phyloP scores from a whole-genome alignment of 495 filamentous ascomycete genomes.

The Chaetomidium leptoderma region DNA sequence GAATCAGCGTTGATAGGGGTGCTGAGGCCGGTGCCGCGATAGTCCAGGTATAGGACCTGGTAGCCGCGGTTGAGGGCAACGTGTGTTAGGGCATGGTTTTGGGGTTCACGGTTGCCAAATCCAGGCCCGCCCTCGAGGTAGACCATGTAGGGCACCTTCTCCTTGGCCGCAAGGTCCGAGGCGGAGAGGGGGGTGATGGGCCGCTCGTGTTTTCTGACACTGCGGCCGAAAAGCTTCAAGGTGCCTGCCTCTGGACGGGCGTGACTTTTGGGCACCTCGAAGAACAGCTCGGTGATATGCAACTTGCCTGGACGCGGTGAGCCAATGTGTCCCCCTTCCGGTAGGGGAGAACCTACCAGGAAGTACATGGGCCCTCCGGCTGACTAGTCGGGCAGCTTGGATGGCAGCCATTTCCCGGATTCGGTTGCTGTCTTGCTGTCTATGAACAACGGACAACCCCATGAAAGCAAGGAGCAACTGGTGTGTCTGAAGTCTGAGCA shows the following conservation, averaged over 20 bases:
- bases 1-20: constrained; percentile 68
- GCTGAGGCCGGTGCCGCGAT: constrained; percentile 83
- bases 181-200: constrained; percentile 47
- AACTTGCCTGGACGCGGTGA: constrained; percentile 57
- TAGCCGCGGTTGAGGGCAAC: constrained; percentile 77
- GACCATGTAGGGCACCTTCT: constrained; percentile 50
- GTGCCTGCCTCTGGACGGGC: constrained; percentile 54
- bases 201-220: constrained; percentile 58
- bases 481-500: too few relatives aligned
- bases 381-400: constrained; percentile 24
- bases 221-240: constrained; percentile 72
- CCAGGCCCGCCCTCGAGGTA: constrained; percentile 75
- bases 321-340: not conserved
- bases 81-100: constrained; percentile 62
- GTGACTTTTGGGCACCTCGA: constrained; percentile 78
- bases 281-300: constrained; percentile 73
- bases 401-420: constrained; percentile 12
- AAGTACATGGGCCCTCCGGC: constrained; percentile 22
- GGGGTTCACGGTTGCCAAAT: constrained; percentile 66
- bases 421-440: too few relatives aligned
- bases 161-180: constrained; percentile 39
- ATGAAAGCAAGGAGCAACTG: too few relatives aligned
- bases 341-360: constrained; percentile 20
- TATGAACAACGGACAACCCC: too few relatives aligned
- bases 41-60: constrained; percentile 78